Conservation (phyloP, 2,329 filamentous ascomycete genomes). For the Trichoderma brevicompactum region DNA sequence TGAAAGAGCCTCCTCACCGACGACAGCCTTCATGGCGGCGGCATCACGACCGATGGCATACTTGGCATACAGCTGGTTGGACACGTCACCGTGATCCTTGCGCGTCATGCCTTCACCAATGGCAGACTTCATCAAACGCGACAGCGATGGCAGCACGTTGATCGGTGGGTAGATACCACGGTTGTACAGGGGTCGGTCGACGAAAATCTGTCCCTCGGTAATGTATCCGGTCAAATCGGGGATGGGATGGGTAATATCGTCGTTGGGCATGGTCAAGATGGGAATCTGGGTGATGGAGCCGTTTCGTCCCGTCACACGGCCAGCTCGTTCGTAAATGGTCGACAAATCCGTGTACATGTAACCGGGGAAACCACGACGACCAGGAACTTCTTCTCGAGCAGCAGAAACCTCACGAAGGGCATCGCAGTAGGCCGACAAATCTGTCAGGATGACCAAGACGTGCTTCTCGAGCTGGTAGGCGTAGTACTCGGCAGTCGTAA, state of each 20-base stretch:
- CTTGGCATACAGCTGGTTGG: conserved; percentile 99
- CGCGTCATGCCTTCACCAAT: conserved; percentile 97
- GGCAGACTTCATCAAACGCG: conserved; percentile 99
- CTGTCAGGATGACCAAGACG: conserved; percentile 97
- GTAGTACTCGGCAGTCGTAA: conserved; percentile 99
- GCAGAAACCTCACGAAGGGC: conserved; percentile 98
- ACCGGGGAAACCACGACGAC: conserved; percentile 98
- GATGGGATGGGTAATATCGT: conserved; percentile 98
- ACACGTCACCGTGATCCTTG: conserved; percentile 96
- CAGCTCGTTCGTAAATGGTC: conserved; percentile 98
- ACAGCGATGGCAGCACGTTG: conserved; percentile 96
- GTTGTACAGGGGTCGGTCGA: conserved; percentile 92
- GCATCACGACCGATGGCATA: conserved; percentile 99
- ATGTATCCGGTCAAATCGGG: conserved; percentile 99
- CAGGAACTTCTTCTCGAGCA: conserved; percentile 96
- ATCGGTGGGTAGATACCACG: conserved; percentile 98
- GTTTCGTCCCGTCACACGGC: conserved; percentile 94
- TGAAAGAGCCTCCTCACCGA: conserved; percentile 95
- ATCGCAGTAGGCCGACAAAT: conserved; percentile 97
- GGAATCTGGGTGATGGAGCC: conserved; percentile 99
- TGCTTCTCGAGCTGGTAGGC: conserved; percentile 99
- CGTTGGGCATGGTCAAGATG: conserved; percentile 99
- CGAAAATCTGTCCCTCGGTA: conserved; percentile 97
- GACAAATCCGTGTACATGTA: conserved; percentile 99
- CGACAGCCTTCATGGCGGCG: conserved; percentile 98